These are phyloP conservation scores for Bidens hawaiensis DNA, from an alignment of 140 eudicot species.

Conservation along the genomic window DNA sequence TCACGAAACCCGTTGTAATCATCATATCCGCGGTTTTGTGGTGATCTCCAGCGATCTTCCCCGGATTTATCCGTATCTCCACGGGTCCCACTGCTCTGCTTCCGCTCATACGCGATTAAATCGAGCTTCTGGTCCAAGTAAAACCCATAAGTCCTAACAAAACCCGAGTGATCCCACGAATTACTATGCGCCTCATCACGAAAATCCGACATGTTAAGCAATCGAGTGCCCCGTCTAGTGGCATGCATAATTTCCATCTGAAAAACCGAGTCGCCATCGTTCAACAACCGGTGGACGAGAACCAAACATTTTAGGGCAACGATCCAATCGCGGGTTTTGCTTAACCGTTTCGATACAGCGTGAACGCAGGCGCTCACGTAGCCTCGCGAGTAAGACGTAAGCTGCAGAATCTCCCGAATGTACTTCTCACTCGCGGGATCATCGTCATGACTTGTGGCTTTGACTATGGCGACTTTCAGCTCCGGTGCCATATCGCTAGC, in stretches of 20 bases:
- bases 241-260: conserved; percentile 56
- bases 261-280: conserved; percentile 42
- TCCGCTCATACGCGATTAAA: conserved; percentile 34
- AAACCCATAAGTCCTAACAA: conserved; percentile 47
- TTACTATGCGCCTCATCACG: conserved; percentile 52
- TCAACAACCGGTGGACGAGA: conserved; percentile 39
- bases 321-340: conserved; percentile 56
- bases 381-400: conserved; percentile 47
- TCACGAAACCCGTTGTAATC: conserved; percentile 40
- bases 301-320: conserved; percentile 46
- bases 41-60: conserved; percentile 48
- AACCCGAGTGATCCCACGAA: conserved; percentile 56
- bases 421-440: conserved; percentile 51
- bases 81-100: conserved; percentile 15
- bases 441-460: conserved; percentile 57
- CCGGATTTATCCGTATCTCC: conserved; percentile 26
- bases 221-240: conserved; percentile 41
- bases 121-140: conserved; percentile 52
- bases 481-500: conserved; percentile 56
- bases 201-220: conserved; percentile 53
- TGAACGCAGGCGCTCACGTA: conserved; percentile 45
- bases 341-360: conserved; percentile 36
- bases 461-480: conserved; percentile 52
- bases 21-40: conserved; percentile 31
- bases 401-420: conserved; percentile 45